Evolutionary conservation across 768 basidiomycete species (phyloP).

Genomic region (Erythrobasidium yunnanense): DNA sequence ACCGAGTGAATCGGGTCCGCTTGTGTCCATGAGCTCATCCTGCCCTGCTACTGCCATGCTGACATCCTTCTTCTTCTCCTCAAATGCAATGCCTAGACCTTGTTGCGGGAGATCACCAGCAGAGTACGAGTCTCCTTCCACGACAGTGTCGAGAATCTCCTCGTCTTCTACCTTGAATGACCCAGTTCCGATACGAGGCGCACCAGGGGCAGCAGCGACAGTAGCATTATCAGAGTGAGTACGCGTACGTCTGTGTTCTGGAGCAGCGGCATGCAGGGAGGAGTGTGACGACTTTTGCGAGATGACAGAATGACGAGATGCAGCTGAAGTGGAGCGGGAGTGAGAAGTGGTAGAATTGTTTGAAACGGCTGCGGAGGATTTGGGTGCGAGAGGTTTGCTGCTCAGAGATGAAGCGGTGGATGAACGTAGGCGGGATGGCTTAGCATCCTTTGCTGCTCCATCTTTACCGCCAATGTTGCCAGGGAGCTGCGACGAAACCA

Average conservation of each 20-base stretch:
- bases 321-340: conserved; percentile 11
- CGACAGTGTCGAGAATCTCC: conserved; percentile 29
- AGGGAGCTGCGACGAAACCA: conserved; percentile 20
- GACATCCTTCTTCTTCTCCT: background rate
- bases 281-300: conserved; percentile 20
- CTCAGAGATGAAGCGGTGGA: background rate
- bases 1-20: background rate
- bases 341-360: background rate
- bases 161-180: conserved; percentile 1
- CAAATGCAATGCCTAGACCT: conserved; percentile 13
- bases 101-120: background rate
- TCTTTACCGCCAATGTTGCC: background rate
- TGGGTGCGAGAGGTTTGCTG: conserved; percentile 4
- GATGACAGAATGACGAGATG: conserved; percentile 21
- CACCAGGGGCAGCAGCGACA: background rate
- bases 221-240: conserved; percentile 1
- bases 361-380: conserved; percentile 9
- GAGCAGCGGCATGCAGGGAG: conserved; percentile 6
- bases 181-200: conserved; percentile 15
- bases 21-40: conserved; percentile 15
- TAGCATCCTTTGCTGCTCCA: conserved; percentile 4
- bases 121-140: conserved; percentile 26
- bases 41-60: too few relatives aligned
- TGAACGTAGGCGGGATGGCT: conserved; percentile 8
- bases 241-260: background rate